Evolutionary conservation across 2,329 filamentous ascomycete genomes (phyloP).

Genomic region (Ploettnerulaceae sp.): DNA sequence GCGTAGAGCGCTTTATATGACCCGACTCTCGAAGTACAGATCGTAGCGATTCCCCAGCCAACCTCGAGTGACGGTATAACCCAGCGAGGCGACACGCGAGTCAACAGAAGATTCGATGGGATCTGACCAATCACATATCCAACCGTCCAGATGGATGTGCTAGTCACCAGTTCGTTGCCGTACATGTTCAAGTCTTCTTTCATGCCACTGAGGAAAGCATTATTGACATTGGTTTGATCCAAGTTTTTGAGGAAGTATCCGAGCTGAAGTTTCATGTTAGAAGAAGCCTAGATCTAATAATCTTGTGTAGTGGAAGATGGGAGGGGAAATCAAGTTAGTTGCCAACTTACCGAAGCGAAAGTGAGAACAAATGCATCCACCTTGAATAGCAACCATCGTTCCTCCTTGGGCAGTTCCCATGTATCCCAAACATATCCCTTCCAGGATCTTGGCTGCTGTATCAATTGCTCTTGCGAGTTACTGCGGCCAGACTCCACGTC

Average conservation of each 20-base stretch:
- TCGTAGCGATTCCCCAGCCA: slow-evolving; percentile 23
- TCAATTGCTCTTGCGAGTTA: slow-evolving; percentile 17
- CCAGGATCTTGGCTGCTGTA: slow-evolving; percentile 32
- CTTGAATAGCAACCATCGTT: slow-evolving; percentile 44
- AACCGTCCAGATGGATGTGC: slow-evolving; percentile 47
- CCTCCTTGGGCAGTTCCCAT: slow-evolving; percentile 44
- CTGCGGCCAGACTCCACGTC: slow-evolving; percentile 13
- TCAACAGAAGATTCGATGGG: slow-evolving; percentile 47
- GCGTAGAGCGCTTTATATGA: slow-evolving; percentile 35
- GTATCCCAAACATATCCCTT: slow-evolving; percentile 42
- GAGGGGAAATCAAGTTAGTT: too few species aligned
- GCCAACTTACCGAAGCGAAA: slow-evolving; percentile 37
- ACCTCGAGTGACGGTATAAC: slow-evolving; percentile 31
- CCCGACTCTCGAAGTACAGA: slow-evolving; percentile 29
- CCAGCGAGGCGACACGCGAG: slow-evolving; percentile 37
- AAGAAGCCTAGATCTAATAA: not conserved
- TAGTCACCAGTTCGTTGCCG: slow-evolving; percentile 46
- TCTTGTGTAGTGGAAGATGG: too few species aligned
- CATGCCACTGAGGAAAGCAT: slow-evolving; percentile 38
- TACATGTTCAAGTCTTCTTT: slow-evolving; percentile 43
- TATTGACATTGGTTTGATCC: slow-evolving; percentile 33
- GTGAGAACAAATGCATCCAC: slow-evolving; percentile 44
- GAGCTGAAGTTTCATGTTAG: slow-evolving; percentile 11
- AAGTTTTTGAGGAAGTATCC: slow-evolving; percentile 41
- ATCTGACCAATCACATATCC: slow-evolving; percentile 49